Evolutionary conservation across 2,329 filamentous ascomycete genomes (phyloP), one percentile per base, ranked within the genome.

Genomic region (Dendryphion nanum): DNA sequence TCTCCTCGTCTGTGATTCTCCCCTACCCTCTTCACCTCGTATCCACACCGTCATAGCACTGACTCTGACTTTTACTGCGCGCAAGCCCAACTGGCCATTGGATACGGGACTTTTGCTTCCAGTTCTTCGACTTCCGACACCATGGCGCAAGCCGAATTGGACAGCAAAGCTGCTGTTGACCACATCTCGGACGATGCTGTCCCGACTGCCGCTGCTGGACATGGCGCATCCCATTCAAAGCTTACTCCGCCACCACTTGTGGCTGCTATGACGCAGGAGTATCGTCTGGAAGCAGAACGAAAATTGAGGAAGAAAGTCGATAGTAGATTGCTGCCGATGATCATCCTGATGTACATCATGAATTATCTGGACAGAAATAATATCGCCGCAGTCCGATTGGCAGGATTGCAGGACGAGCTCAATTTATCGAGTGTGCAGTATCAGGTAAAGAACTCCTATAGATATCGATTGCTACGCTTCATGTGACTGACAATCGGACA

Each of bases 311-410:
- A 81, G 50, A 89, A 88, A 67, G 81, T 89, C 38, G 86, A 89
- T 57, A 51, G 75, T 15, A 75, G 84, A 35, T 42, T 89, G 61
- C 69, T 88, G 51, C 83, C 83, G 0, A 81, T 82, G 65, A 70
- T 89, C 40, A 78, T 89, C 33, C 61, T 88, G 47, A 85, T 89
- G 69, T 89, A 88, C 55, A 86, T 89, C 59, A 62, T 85, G 68
- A 88, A 89, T 66, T 89, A 86, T 61, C 64, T 85, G 10, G 81
- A 84, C 52, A 71, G 81, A 23, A 83, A 83, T 59, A 83, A 85
- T 61, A 84, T 86, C 45, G 81, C 81, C 2, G 75, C 81, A 1
- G 83, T 83, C 1, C 74, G 78, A 16, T 71, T 86, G 29, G 62
- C 64, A 12, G 82, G 82, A 5, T 68, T 87, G 15, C 77, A 84